These are phyloP conservation scores for Craterostigma plantagineum DNA, from an alignment of 257 asterid species.

Conservation along the genomic window DNA sequence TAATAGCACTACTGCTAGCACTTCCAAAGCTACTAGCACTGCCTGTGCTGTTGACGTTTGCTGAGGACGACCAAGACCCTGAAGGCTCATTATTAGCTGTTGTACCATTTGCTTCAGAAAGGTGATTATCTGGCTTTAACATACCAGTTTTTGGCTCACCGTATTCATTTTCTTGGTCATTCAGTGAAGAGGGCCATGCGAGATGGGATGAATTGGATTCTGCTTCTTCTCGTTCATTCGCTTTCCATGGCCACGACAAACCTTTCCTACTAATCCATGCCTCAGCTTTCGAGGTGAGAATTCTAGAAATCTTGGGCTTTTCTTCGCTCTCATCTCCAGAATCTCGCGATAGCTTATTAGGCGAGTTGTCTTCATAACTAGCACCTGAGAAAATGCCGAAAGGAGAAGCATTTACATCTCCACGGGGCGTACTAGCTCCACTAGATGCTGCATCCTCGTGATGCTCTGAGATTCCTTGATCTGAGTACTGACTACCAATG, in stretches of 20 bases:
- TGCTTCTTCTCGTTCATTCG: constrained; percentile 42
- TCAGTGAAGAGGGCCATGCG: constrained; percentile 60
- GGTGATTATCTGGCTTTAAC: constrained; percentile 33
- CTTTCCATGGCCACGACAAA: constrained; percentile 78
- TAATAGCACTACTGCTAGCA: constrained; percentile 50
- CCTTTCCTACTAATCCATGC: constrained; percentile 64
- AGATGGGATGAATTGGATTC: constrained; percentile 41
- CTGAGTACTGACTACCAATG: constrained; percentile 47
- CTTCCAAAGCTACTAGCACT: constrained; percentile 89
- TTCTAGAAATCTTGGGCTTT: constrained; percentile 53
- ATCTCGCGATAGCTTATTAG: constrained; percentile 26
- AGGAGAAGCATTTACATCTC: constrained; percentile 47
- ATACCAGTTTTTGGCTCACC: constrained; percentile 25
- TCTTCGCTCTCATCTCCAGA: constrained; percentile 63
- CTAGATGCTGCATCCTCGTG: constrained; percentile 81
- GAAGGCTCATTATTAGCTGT: constrained; percentile 46
- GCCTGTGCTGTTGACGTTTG: constrained; percentile 73
- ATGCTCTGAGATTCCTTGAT: constrained; percentile 33
- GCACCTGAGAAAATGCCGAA: constrained; percentile 46
- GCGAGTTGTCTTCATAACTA: constrained; percentile 22
- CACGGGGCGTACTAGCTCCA: constrained; percentile 81
- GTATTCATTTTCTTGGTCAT: constrained; percentile 42
- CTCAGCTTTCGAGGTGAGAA: constrained; percentile 65
- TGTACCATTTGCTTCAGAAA: constrained; percentile 19
- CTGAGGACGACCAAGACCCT: constrained; percentile 75